A percentile compares a stretch with the other conserved stretches of the same genome.
Evolutionary conservation across 371 early-diverging fungal species (phyloP).

Genomic region (Mortierella sp.): DNA sequence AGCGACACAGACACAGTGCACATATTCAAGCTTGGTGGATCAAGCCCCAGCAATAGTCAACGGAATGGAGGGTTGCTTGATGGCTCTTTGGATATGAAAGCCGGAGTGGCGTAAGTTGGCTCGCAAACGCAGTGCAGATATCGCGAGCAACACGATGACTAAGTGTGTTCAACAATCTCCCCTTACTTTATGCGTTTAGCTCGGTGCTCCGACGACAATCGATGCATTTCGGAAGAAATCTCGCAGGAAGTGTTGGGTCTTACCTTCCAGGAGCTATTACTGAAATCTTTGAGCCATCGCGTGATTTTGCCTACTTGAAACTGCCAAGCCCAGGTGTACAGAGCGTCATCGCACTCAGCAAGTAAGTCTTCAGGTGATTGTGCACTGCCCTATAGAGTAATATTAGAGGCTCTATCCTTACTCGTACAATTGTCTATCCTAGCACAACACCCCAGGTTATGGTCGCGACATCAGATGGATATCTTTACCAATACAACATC

Average conservation of each 20-base stretch:
- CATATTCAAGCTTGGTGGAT: slow-evolving; percentile 82
- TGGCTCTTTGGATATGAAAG: slow-evolving; percentile 6
- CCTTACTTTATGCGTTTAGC: slow-evolving; percentile 19
- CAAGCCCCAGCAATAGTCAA: slow-evolving; percentile 4
- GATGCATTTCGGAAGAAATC: slow-evolving; percentile 65
- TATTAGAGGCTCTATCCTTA: too few species aligned
- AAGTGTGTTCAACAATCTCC: neutral
- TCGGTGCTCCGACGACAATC: slow-evolving; percentile 72
- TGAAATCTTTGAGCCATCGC: slow-evolving; percentile 94
- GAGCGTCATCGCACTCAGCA: slow-evolving; percentile 86
- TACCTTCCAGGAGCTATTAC: slow-evolving; percentile 89
- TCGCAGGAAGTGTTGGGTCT: slow-evolving; percentile 85
- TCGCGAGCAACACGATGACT: neutral
- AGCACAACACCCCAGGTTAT: slow-evolving; percentile 85
- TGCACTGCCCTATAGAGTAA: too few species aligned
- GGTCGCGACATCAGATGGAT: slow-evolving; percentile 94
- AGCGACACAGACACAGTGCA: slow-evolving; percentile 98
- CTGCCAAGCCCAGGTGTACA: slow-evolving; percentile 85
- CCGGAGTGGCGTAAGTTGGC: slow-evolving; percentile 34
- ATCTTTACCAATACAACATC: slow-evolving; percentile 91
- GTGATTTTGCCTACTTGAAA: slow-evolving; percentile 94
- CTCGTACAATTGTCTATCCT: neutral
- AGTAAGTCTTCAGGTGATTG: slow-evolving; percentile 47
- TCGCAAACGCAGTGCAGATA: neutral
- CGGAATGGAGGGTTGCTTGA: slow-evolving; percentile 35